Conservation (phyloP, 2,329 filamentous ascomycete genomes). For the Cladosporium sp. region DNA sequence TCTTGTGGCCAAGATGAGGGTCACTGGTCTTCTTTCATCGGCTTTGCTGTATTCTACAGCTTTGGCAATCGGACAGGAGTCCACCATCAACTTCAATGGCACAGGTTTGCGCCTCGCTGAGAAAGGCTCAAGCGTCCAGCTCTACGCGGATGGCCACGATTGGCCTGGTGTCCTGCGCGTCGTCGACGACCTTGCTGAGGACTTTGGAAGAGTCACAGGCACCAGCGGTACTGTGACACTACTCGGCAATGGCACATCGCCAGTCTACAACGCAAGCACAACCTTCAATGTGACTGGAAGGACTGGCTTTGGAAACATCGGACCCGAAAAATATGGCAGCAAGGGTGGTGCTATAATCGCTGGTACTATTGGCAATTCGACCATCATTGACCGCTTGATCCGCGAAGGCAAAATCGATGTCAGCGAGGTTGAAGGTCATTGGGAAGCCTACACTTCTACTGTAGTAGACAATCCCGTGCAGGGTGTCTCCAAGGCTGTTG, state of each 20-base stretch:
- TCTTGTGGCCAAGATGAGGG: conserved; percentile 34
- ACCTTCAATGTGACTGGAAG: conserved; percentile 46
- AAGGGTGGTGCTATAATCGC: conserved; percentile 59
- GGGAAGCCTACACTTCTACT: conserved; percentile 67
- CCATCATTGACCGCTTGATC: conserved; percentile 60
- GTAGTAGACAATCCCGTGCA: conserved; percentile 59
- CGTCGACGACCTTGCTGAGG: conserved; percentile 64
- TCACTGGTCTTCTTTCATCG: conserved; percentile 7
- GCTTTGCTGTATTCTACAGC: conserved; percentile 20
- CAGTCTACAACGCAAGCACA: conserved; percentile 39
- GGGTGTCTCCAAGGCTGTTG: conserved; percentile 59
- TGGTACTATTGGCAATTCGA: conserved; percentile 66
- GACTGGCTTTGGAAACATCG: conserved; percentile 35
- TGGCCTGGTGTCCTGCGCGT: conserved; percentile 69
- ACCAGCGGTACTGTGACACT: conserved; percentile 58
- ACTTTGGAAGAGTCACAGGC: conserved; percentile 71
- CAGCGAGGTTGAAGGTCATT: conserved; percentile 59
- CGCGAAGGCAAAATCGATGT: conserved; percentile 58
- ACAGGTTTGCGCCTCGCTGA: conserved; percentile 33
- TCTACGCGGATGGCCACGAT: conserved; percentile 59
- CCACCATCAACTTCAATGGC: conserved; percentile 50
- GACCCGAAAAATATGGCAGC: neutral
- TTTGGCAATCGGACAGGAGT: conserved; percentile 51
- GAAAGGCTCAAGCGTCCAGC: conserved; percentile 45
- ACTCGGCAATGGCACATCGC: conserved; percentile 42